A percentile compares a stretch with the other conserved stretches of the same genome.
phyloP scores from a whole-genome alignment of 2,329 filamentous ascomycete species.

The Nannizziopsis barbatae region DNA sequence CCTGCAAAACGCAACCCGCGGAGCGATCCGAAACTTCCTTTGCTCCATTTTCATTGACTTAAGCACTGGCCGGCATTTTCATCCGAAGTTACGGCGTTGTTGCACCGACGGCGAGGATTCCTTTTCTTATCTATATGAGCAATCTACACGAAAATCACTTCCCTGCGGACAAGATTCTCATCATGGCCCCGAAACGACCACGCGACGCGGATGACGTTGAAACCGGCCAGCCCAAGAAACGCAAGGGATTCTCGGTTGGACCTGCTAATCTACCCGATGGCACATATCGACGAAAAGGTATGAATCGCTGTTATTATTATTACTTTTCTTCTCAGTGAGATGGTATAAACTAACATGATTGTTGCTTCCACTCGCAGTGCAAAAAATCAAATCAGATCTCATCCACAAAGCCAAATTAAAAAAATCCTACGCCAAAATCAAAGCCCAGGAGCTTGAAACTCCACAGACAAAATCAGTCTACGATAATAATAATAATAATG shows the following conservation, averaged over 20 bases:
- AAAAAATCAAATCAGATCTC: slow-evolving; percentile 78
- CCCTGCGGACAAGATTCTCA: not conserved
- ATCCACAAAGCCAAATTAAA: slow-evolving; percentile 91
- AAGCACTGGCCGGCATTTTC: not conserved
- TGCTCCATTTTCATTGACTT: not conserved
- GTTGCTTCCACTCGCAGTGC: slow-evolving; percentile 41
- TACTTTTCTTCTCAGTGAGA: no score
- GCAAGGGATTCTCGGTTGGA: slow-evolving; percentile 72
- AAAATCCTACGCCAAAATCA: slow-evolving; percentile 83
- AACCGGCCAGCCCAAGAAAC: slow-evolving; percentile 33
- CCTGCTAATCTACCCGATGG: slow-evolving; percentile 87
- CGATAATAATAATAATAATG: slow-evolving; percentile 22
- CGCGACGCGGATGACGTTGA: slow-evolving; percentile 10
- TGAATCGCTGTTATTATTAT: not conserved
- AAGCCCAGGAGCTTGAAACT: slow-evolving; percentile 45
- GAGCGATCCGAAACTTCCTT: not conserved
- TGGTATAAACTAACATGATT: no score
- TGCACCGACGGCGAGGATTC: not conserved
- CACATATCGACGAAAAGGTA: slow-evolving; percentile 70
- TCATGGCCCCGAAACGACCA: slow-evolving; percentile 16
- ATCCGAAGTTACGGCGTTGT: no score
- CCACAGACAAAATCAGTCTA: slow-evolving; percentile 27
- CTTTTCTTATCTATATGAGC: not conserved
- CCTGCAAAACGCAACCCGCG: not conserved
- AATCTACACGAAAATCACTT: not conserved